Evolutionary conservation across 208 protist genomes (phyloP), one percentile per base, ranked within the genome.

Genomic region (Trypanosoma lewisi): DNA sequence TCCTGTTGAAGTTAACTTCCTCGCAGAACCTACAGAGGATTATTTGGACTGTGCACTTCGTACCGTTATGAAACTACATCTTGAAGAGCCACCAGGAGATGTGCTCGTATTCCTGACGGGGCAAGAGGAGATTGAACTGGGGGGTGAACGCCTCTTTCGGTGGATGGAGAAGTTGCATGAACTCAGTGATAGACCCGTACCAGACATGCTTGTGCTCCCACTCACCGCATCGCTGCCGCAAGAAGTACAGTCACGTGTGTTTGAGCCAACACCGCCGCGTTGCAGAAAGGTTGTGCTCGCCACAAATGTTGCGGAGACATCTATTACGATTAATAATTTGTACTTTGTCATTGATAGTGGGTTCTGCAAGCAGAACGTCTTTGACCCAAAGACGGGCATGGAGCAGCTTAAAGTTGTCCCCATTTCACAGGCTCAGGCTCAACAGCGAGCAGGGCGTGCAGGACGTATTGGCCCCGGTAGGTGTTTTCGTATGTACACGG

Each of bases 251-350:
- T 96, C 94, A 17, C 77, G 84, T 33, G 98, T 99, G 50, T 99
- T 99, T 74, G 97, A 99, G 66, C 82, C 96, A 17, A 96, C 97
- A 6, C 92, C 93, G 33, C 78, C 82, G 0, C 90, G 91, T 11
- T 80, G 70, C 34, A 79, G 98, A 45, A 99, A 99, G 78, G 86
- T 98, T 21, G 94, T 99, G 48, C 85, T 99, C n/a, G 97, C 98
- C 39, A 99, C 98, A 31, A 99, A 99, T 82, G 99, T 99, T 65
- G 98, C 99, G 12, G 98, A 99, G 80, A 99, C 98, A 17, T 99
- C 97, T 23, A 94, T 99, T 54, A 99, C 99, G 6, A 99, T 99
- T 63, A 97, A 98, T 63, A 98, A 98, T 60, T 95, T 99, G 54
- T 98, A 94, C 81, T 99, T 98, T 82, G 98, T 99, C 27, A 78